phyloP scores from a whole-genome alignment of 2,329 filamentous ascomycete species.

The Leptographium lundbergii region DNA sequence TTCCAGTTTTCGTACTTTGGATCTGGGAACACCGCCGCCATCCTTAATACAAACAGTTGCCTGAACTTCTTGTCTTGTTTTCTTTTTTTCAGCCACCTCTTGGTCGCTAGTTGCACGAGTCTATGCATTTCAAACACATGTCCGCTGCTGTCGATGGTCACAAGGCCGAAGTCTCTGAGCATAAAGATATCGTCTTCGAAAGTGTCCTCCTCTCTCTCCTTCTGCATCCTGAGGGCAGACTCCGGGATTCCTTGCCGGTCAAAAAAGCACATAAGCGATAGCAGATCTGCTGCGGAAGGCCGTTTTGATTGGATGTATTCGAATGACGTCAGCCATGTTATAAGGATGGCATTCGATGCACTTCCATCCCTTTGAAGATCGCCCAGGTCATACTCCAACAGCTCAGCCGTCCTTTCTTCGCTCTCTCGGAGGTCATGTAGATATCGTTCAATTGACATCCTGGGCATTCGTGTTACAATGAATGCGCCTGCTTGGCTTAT shows the following conservation, averaged over 20 bases:
- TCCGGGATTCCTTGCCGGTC: not conserved
- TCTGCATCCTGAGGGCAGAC: not conserved
- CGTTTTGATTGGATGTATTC: not conserved
- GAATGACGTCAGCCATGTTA: not conserved
- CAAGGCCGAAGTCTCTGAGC: not conserved
- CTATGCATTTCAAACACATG: not conserved
- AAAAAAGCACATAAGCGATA: not conserved
- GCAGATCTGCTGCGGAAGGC: not conserved
- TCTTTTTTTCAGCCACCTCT: not conserved
- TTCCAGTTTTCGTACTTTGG: not conserved
- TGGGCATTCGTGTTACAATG: not conserved
- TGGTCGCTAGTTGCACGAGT: not conserved
- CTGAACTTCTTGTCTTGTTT: not conserved
- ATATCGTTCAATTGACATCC: not conserved
- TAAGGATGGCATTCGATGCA: not conserved
- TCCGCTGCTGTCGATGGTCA: not conserved
- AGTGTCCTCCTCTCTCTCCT: not conserved
- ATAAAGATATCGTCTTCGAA: not conserved
- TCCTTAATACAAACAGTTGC: not conserved
- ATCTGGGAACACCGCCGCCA: not conserved
- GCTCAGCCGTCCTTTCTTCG: not conserved
- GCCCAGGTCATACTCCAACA: not conserved
- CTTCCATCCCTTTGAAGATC: not conserved
- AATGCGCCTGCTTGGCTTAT: not conserved
- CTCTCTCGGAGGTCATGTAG: not conserved